These are phyloP conservation scores for Nicotiana tabacum DNA, from an alignment of 257 asterid genomes.

Conservation along the genomic window DNA sequence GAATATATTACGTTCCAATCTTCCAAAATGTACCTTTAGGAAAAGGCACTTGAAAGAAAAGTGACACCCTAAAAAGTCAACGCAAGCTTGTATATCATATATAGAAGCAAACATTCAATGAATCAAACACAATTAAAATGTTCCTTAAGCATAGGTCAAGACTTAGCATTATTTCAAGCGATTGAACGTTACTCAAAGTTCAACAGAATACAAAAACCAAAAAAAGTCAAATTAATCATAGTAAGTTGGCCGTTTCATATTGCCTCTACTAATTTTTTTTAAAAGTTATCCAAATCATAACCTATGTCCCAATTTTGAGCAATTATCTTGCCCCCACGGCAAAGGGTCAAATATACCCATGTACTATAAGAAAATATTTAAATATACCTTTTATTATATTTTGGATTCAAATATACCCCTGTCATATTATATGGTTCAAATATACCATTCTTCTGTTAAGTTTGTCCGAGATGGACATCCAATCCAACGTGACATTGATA, in stretches of 20 bases:
- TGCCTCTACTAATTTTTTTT: background rate
- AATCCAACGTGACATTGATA: too few species aligned
- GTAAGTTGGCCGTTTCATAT: background rate
- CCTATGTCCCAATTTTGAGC: background rate
- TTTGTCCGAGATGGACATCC: too few species aligned
- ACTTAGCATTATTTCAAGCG: background rate
- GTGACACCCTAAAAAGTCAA: background rate
- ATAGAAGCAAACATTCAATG: background rate
- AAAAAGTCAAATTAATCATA: background rate
- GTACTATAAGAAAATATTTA: too few species aligned
- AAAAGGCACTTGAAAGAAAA: background rate
- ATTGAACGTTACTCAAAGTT: slow-evolving; percentile 5
- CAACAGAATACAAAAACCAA: background rate
- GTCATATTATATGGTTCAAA: too few species aligned
- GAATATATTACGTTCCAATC: too few species aligned
- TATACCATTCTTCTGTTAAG: too few species aligned
- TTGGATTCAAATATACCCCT: too few species aligned
- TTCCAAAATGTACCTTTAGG: background rate
- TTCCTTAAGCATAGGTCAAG: background rate
- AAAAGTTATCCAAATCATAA: background rate
- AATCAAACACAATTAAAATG: background rate
- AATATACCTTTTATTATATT: too few species aligned
- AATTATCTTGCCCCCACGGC: too few species aligned
- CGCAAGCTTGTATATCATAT: too few species aligned
- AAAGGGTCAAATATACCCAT: too few species aligned